Conservation (phyloP, 257 asterid genomes). For the Paraleonurus japonicus region DNA sequence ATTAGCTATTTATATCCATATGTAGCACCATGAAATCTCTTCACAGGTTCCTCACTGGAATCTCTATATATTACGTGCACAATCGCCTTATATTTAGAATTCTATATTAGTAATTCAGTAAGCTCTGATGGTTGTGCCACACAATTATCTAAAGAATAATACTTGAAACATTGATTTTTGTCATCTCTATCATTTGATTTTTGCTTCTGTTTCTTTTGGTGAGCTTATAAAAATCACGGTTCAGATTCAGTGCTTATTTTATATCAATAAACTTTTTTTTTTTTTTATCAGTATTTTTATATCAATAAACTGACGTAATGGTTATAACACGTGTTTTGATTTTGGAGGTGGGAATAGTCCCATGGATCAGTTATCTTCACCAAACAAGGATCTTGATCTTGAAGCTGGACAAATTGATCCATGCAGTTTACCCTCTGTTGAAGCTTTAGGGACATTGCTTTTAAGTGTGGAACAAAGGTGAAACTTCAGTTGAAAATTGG, state of each 20-base stretch:
- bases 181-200: neutral
- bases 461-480: conserved; percentile 86
- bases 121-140: neutral
- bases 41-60: neutral
- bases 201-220: conserved; percentile 16
- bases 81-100: neutral
- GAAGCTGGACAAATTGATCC: conserved; percentile 84
- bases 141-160: neutral
- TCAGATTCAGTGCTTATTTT: conserved; percentile 8
- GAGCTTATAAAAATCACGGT: neutral
- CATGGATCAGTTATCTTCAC: conserved; percentile 48
- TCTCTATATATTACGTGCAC: neutral
- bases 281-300: too few relatives aligned
- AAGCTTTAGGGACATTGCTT: conserved; percentile 81
- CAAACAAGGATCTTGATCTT: conserved; percentile 56
- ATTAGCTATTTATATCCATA: neutral
- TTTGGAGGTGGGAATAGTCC: conserved; percentile 61
- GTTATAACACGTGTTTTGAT: conserved; percentile 11
- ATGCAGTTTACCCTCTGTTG: conserved; percentile 49
- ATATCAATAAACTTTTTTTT: conserved; percentile 9
- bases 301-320: too few relatives aligned
- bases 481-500: conserved; percentile 52
- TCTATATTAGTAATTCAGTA: neutral
- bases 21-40: neutral
- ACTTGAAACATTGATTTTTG: conserved; percentile 13